These are phyloP conservation scores for Boletellus sp. DNA, from an alignment of 768 basidiomycete genomes.

Conservation along the genomic window DNA sequence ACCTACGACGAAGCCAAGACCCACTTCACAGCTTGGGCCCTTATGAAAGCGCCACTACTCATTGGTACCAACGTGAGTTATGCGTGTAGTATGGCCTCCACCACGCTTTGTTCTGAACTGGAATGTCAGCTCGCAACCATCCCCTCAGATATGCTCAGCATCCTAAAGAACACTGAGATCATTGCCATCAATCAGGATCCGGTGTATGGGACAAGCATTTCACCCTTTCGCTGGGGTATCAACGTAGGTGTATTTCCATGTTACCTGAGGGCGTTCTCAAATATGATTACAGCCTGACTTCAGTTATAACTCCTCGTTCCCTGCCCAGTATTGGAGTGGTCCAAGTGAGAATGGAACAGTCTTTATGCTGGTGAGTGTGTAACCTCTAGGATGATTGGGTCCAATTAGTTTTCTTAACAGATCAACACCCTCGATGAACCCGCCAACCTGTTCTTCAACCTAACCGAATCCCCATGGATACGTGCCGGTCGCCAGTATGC, in stretches of 20 bases:
- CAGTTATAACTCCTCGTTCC: constrained; percentile 41
- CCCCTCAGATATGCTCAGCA: constrained; percentile 45
- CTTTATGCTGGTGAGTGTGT: constrained; percentile 55
- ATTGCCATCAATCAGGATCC: constrained; percentile 67
- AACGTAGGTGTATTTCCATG: constrained; percentile 41
- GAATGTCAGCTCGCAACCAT: constrained; percentile 45
- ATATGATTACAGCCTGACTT: constrained; percentile 29
- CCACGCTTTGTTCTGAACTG: not conserved
- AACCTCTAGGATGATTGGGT: not conserved
- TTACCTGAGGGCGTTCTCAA: not conserved
- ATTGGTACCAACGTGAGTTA: constrained; percentile 54
- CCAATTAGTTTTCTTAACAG: constrained; percentile 29
- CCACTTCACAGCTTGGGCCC: constrained; percentile 69
- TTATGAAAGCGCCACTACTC: constrained; percentile 63
- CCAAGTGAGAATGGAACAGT: constrained; percentile 58
- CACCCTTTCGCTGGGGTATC: constrained; percentile 66
- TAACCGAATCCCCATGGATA: constrained; percentile 70
- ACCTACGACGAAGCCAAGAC: constrained; percentile 62
- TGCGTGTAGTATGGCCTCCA: not conserved
- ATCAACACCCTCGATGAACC: constrained; percentile 54
- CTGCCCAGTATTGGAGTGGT: constrained; percentile 69
- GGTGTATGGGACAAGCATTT: constrained; percentile 55
- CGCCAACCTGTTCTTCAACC: constrained; percentile 54
- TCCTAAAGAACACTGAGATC: constrained; percentile 60
- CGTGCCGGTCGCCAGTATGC: constrained; percentile 59